Evolutionary conservation across 345 rosid genomes (phyloP).

Genomic region (rapeseed (Brassica napus)): Da-Ae NC_063434.1:20054501-20055000

Average conservation of each 20-base stretch:
- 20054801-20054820: slow-evolving; percentile 80
- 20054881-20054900: slow-evolving; percentile 1
- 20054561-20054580: slow-evolving; percentile 80
- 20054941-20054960: slow-evolving; percentile 81
- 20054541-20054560: slow-evolving; percentile 58
- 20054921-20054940: slow-evolving; percentile 69
- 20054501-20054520: neutral
- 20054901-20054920: neutral
- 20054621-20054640: slow-evolving; percentile 71
- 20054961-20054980: slow-evolving; percentile 85
- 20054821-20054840: slow-evolving; percentile 88
- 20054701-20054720: slow-evolving; percentile 84
- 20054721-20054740: slow-evolving; percentile 68
- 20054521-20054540: too few relatives aligned
- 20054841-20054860: slow-evolving; percentile 69
- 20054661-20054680: slow-evolving; percentile 11
- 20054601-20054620: slow-evolving; percentile 89
- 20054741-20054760: slow-evolving; percentile 77
- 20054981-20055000: slow-evolving; percentile 94
- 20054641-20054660: slow-evolving; percentile 1
- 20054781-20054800: slow-evolving; percentile 78
- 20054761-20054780: slow-evolving; percentile 95
- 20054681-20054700: slow-evolving; percentile 19
- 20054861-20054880: slow-evolving; percentile 16
- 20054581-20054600: slow-evolving; percentile 79